Evolutionary conservation across 208 protist species (phyloP).

Genomic region (Kentomonas sorsogonicus): DNA sequence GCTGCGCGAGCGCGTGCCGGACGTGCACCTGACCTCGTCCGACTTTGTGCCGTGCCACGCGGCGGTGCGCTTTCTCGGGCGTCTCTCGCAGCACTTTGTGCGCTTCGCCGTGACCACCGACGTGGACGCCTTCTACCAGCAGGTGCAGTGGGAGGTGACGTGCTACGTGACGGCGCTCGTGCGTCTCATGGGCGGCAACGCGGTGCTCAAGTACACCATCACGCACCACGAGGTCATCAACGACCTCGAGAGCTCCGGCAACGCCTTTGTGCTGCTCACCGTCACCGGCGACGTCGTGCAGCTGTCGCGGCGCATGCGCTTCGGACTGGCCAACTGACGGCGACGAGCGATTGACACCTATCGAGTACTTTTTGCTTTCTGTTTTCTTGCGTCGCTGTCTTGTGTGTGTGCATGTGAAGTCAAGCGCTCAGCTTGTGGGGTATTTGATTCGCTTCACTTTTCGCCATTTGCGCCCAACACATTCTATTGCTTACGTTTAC

Average conservation of each 20-base stretch:
- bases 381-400: too few species aligned
- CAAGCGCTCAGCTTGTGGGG: too few species aligned
- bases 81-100: slow-evolving; percentile 89
- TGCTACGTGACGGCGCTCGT: slow-evolving; percentile 73
- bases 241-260: slow-evolving; percentile 59
- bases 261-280: slow-evolving; percentile 71
- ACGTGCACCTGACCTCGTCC: slow-evolving; percentile 65
- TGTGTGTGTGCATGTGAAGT: too few species aligned
- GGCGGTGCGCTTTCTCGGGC: slow-evolving; percentile 82
- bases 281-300: slow-evolving; percentile 87
- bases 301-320: slow-evolving; percentile 26
- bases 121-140: slow-evolving; percentile 72
- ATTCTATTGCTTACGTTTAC: too few species aligned
- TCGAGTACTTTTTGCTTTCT: too few species aligned
- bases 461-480: too few species aligned
- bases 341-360: neutral
- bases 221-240: slow-evolving; percentile 83
- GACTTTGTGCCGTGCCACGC: slow-evolving; percentile 75
- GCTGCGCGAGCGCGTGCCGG: too few species aligned
- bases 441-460: too few species aligned
- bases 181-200: slow-evolving; percentile 76
- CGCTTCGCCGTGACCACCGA: slow-evolving; percentile 25
- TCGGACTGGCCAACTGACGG: slow-evolving; percentile 2
- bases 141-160: slow-evolving; percentile 71
- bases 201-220: slow-evolving; percentile 78